phyloP scores from a whole-genome alignment of 495 filamentous ascomycete genomes.

The Ramalina intermedia region DNA sequence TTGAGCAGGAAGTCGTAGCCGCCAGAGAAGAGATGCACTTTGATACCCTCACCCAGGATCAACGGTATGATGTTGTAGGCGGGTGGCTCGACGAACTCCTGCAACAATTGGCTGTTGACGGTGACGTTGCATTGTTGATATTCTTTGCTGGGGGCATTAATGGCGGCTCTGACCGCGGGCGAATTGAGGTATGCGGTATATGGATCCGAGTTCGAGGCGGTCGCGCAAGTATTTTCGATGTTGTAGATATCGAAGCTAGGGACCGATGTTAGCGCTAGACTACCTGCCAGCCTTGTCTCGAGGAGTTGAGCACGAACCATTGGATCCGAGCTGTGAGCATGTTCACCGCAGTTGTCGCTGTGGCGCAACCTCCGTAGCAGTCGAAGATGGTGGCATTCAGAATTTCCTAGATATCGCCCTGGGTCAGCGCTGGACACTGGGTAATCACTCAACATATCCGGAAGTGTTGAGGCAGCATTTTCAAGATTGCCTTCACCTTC shows the following conservation, averaged over 20 bases:
- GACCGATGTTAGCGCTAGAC: no score
- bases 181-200: slow-evolving; percentile 24
- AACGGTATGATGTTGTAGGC: slow-evolving; percentile 23
- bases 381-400: slow-evolving; percentile 23
- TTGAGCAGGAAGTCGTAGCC: slow-evolving; percentile 29
- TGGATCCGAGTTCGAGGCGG: slow-evolving; percentile 13
- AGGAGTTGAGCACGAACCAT: slow-evolving; percentile 2
- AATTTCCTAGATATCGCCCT: not conserved
- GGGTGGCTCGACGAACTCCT: slow-evolving; percentile 13
- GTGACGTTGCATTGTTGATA: slow-evolving; percentile 23
- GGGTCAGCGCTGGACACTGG: no score
- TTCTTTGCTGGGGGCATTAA: slow-evolving; percentile 20
- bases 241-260: slow-evolving; percentile 26
- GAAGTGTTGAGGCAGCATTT: no score
- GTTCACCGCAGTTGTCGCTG: slow-evolving; percentile 23
- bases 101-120: slow-evolving; percentile 14
- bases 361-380: slow-evolving; percentile 28
- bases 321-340: slow-evolving; percentile 11
- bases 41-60: slow-evolving; percentile 23
- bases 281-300: not conserved
- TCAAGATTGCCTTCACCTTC: no score
- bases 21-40: slow-evolving; percentile 26
- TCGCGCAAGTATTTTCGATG: slow-evolving; percentile 22
- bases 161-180: slow-evolving; percentile 21
- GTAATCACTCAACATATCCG: no score